Percentiles rank a stretch among this genome's conserved stretches.
These are phyloP conservation scores for Alternaria triticimaculans DNA, from an alignment of 2,329 filamentous ascomycete genomes.

Conservation along the genomic window DNA sequence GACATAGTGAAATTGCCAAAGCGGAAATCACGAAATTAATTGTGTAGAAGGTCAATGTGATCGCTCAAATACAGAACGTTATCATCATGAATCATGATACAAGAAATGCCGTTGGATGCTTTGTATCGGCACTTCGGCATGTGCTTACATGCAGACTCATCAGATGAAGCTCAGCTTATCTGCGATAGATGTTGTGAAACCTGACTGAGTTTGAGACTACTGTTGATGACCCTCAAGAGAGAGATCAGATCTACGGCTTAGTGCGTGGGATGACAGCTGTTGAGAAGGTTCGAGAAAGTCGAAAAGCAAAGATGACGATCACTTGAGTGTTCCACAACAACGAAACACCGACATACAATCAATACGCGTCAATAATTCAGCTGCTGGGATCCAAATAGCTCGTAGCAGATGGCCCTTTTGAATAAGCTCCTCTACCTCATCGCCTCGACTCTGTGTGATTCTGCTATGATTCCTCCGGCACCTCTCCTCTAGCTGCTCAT, in stretches of 20 bases:
- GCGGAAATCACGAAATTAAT: background rate
- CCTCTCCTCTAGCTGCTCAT: background rate
- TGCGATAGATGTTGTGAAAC: background rate
- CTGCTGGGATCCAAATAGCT: background rate
- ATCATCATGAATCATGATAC: background rate
- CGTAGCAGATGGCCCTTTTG: background rate
- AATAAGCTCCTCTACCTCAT: background rate
- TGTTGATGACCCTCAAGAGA: background rate
- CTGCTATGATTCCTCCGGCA: background rate
- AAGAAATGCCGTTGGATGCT: background rate
- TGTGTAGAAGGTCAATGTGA: background rate
- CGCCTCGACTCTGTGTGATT: background rate
- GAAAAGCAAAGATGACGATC: background rate
- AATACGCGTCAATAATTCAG: background rate
- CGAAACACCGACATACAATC: background rate
- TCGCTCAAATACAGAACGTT: background rate
- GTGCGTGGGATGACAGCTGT: background rate
- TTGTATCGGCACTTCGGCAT: conserved; percentile 16
- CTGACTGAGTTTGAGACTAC: background rate
- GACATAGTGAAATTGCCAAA: conserved; percentile 44
- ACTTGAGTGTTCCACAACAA: background rate
- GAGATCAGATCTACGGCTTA: background rate
- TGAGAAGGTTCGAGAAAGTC: background rate
- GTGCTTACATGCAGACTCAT: background rate
- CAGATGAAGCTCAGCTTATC: background rate